These are phyloP conservation scores for Russula foetens DNA, from an alignment of 768 basidiomycete species.

Conservation along the genomic window DNA sequence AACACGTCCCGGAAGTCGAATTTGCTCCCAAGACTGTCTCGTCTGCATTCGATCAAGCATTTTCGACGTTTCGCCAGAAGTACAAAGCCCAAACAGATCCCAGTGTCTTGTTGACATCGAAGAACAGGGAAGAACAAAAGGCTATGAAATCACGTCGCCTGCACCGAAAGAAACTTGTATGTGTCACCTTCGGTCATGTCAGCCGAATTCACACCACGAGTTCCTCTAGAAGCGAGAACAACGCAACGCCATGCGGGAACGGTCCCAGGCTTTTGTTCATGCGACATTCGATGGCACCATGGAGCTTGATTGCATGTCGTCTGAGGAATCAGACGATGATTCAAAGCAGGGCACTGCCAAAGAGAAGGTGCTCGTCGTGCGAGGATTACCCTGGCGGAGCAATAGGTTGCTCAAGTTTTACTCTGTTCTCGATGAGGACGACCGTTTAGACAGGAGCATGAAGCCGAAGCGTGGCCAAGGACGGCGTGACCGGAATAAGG, in stretches of 20 bases:
- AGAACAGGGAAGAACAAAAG: conserved; percentile 52
- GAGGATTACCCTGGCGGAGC: conserved; percentile 64
- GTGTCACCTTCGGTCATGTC: conserved; percentile 24
- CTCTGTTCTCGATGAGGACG: conserved; percentile 50
- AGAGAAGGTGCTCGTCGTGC: conserved; percentile 41
- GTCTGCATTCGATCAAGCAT: conserved; percentile 60
- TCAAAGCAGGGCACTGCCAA: conserved; percentile 22
- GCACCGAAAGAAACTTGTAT: conserved; percentile 54
- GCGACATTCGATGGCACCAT: conserved; percentile 62
- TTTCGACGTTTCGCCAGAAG: conserved; percentile 59
- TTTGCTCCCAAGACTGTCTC: conserved; percentile 57
- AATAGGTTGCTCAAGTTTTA: conserved; percentile 53
- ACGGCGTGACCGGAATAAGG: conserved; percentile 45
- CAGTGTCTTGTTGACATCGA: conserved; percentile 34
- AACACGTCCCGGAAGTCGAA: conserved; percentile 55
- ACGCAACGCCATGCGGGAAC: conserved; percentile 53
- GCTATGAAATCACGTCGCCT: conserved; percentile 52
- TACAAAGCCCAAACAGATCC: conserved; percentile 53
- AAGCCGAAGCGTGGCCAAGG: conserved; percentile 53
- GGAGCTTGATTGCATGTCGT: conserved; percentile 72
- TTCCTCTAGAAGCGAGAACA: conserved; percentile 53
- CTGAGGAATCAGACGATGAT: conserved; percentile 64
- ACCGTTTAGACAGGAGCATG: conserved; percentile 34
- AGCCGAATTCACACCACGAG: not conserved
- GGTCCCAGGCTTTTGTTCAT: conserved; percentile 46